phyloP scores from a whole-genome alignment of 2,329 filamentous ascomycete genomes.

The Penicillium sp. region DNA sequence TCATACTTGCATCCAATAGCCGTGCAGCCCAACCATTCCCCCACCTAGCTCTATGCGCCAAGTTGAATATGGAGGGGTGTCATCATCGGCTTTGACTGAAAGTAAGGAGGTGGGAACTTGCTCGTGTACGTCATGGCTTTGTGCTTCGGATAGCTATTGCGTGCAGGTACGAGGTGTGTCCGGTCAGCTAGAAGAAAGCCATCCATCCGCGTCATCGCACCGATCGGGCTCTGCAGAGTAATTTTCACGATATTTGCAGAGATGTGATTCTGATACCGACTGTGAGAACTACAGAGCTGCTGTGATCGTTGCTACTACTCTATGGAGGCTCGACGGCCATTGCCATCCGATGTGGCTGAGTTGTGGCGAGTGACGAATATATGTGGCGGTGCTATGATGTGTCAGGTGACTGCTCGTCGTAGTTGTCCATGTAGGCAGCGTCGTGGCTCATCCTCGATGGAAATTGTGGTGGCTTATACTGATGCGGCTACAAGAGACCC shows the following conservation, averaged over 20 bases:
- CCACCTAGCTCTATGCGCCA: conserved; percentile 7
- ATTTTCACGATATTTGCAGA: not conserved
- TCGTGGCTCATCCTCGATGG: not conserved
- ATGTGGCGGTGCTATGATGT: not conserved
- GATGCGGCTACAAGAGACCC: not conserved
- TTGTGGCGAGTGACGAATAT: not conserved
- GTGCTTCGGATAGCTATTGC: not conserved
- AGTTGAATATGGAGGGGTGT: not conserved
- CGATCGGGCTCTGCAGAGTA: not conserved
- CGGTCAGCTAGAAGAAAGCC: not conserved
- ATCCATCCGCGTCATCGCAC: not conserved
- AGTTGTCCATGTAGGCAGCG: not conserved
- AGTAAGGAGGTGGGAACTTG: not conserved
- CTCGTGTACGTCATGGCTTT: conserved; percentile 1
- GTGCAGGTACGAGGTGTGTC: not conserved
- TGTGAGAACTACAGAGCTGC: not conserved
- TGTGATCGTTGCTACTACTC: not conserved
- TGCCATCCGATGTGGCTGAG: not conserved
- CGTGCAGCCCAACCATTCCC: not conserved
- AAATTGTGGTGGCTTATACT: not conserved
- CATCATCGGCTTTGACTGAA: not conserved
- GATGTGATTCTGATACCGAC: not conserved
- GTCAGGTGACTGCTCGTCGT: not conserved
- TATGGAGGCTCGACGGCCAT: not conserved
- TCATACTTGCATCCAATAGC: conserved; percentile 13